These are phyloP conservation scores for Verticillium albo-atrum DNA, from an alignment of 2,329 filamentous ascomycete genomes.

Conservation along the genomic window DNA sequence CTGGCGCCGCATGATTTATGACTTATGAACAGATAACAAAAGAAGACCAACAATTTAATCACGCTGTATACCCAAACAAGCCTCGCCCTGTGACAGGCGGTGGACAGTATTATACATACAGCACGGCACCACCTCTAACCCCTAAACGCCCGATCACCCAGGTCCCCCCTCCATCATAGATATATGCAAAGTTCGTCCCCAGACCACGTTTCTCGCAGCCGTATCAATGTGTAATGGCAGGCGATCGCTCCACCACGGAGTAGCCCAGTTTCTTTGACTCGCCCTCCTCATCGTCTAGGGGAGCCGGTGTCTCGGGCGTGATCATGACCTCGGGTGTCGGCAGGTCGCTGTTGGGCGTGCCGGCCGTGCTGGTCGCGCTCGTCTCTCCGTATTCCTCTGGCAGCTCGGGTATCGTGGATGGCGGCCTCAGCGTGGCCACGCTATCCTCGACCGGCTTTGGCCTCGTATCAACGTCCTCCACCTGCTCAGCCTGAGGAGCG, in stretches of 20 bases:
- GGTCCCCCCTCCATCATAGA: not conserved
- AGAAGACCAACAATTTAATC: not conserved
- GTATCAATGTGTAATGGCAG: constrained; percentile 27
- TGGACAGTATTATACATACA: not conserved
- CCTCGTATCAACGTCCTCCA: constrained; percentile 26
- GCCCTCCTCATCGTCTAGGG: constrained; percentile 23
- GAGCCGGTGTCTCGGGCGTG: constrained; percentile 45
- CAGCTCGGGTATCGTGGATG: constrained; percentile 17
- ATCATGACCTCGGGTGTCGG: constrained; percentile 39
- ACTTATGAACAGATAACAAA: no score
- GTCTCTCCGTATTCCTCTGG: constrained; percentile 24
- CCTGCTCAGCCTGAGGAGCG: constrained; percentile 19
- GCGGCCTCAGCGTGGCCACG: constrained; percentile 6
- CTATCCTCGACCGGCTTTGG: constrained; percentile 13
- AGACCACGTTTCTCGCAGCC: not conserved
- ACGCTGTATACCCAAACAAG: not conserved
- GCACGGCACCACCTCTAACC: not conserved
- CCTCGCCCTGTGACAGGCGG: not conserved
- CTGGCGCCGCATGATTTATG: not conserved
- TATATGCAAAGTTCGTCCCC: not conserved
- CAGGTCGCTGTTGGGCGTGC: constrained; percentile 10
- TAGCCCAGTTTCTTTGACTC: constrained; percentile 41
- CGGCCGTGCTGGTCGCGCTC: constrained; percentile 2
- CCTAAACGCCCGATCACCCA: not conserved
- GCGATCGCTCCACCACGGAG: constrained; percentile 27